phyloP scores from a whole-genome alignment of 129 eudicot species.

The Helianthus tuberosus region DNA sequence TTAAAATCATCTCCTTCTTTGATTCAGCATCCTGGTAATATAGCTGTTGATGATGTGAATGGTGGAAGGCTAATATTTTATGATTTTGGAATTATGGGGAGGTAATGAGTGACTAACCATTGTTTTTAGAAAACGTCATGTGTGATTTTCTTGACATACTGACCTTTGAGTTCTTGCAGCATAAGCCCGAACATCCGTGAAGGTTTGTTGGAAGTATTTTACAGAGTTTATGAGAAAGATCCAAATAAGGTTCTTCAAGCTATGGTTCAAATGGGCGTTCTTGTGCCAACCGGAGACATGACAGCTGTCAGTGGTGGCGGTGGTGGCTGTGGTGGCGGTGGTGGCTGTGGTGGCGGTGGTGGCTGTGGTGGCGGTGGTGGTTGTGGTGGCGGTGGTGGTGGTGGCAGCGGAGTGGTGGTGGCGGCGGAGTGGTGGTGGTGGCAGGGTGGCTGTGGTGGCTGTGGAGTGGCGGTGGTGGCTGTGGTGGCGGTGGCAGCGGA shows the following conservation, averaged over 20 bases:
- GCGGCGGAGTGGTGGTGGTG: too few relatives aligned
- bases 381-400: too few relatives aligned
- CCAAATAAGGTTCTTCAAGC: slow-evolving; percentile 94
- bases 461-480: too few relatives aligned
- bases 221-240: slow-evolving; percentile 98
- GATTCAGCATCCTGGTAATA: slow-evolving; percentile 95
- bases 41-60: slow-evolving; percentile 97
- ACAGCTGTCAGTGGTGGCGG: slow-evolving; percentile 99
- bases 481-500: too few relatives aligned
- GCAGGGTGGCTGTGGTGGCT: too few relatives aligned
- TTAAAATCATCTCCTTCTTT: slow-evolving; percentile 18
- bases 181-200: slow-evolving; percentile 93
- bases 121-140: background rate
- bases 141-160: slow-evolving; percentile 7
- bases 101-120: slow-evolving; percentile 44
- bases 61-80: slow-evolving; percentile 98
- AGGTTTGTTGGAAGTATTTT: slow-evolving; percentile 87
- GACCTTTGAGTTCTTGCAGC: slow-evolving; percentile 52
- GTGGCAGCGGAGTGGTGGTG: too few relatives aligned
- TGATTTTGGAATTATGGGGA: slow-evolving; percentile 99
- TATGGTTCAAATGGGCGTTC: slow-evolving; percentile 97
- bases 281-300: slow-evolving; percentile 99
- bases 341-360: too few relatives aligned
- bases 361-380: too few relatives aligned
- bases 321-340: too few relatives aligned